Conservation (phyloP, 2,329 filamentous ascomycete species). For the Lecanicillium sp. region DNA sequence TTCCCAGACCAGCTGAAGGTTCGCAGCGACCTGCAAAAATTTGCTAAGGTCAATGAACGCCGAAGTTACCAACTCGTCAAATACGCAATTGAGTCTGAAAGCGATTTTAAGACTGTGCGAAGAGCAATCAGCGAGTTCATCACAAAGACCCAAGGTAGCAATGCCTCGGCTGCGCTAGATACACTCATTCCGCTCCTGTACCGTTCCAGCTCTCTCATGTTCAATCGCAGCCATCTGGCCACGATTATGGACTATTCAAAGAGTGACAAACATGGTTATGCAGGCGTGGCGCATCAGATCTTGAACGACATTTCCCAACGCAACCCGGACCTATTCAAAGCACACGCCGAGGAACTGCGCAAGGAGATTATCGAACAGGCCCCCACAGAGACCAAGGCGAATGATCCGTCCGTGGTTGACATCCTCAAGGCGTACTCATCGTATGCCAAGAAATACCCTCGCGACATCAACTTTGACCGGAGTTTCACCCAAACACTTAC, state of each 20-base stretch:
- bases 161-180: conserved; percentile 61
- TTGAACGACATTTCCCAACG: conserved; percentile 85
- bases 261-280: conserved; percentile 72
- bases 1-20: conserved; percentile 70
- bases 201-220: conserved; percentile 74
- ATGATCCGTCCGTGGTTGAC: conserved; percentile 72
- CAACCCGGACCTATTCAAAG: conserved; percentile 86
- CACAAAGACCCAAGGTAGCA: conserved; percentile 66
- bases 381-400: conserved; percentile 59
- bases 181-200: conserved; percentile 79
- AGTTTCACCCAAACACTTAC: conserved; percentile 76
- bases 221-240: conserved; percentile 89
- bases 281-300: conserved; percentile 74
- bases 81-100: conserved; percentile 76
- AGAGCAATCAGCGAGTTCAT: conserved; percentile 86
- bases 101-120: conserved; percentile 85
- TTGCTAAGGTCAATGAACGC: conserved; percentile 84
- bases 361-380: conserved; percentile 76
- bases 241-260: conserved; percentile 83
- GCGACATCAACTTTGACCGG: conserved; percentile 73
- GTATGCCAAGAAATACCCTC: conserved; percentile 78
- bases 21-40: conserved; percentile 74
- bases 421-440: conserved; percentile 90
- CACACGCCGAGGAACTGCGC: conserved; percentile 86
- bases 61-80: conserved; percentile 83